phyloP scores from a whole-genome alignment of 345 rosid species.

The Psidium friedrichsthalianum region DNA sequence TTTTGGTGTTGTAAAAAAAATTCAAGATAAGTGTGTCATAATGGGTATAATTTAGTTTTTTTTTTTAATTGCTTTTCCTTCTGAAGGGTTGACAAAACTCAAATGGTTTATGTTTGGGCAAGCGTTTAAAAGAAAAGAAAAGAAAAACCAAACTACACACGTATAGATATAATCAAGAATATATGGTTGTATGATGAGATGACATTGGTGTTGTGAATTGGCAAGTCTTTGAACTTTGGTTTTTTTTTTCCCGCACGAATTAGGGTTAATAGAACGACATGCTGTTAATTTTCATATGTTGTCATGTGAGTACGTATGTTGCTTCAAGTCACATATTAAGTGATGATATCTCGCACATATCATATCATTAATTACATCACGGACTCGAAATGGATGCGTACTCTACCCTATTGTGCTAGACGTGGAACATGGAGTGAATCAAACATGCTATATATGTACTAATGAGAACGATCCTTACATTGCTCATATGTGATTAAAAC shows the following conservation, averaged over 20 bases:
- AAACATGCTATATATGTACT: not conserved
- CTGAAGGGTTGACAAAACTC: too few relatives aligned
- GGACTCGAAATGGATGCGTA: not conserved
- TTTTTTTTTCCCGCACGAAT: not conserved
- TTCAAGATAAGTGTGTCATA: too few relatives aligned
- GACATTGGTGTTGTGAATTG: not conserved
- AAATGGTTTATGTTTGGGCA: not conserved
- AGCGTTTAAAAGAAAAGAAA: not conserved
- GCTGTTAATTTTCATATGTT: not conserved
- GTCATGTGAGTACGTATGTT: not conserved
- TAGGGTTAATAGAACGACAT: not conserved
- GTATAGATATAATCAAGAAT: not conserved
- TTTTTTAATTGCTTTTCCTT: too few relatives aligned
- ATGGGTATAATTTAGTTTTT: too few relatives aligned
- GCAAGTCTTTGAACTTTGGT: not conserved
- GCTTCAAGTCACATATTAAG: not conserved
- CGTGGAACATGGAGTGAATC: not conserved
- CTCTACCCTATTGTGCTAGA: rapidly evolving
- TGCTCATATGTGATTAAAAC: not conserved
- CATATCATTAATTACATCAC: not conserved
- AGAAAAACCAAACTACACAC: not conserved
- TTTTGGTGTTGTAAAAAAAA: too few relatives aligned
- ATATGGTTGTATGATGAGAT: not conserved
- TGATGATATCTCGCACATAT: not conserved
- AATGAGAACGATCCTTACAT: not conserved